Percentiles rank a stretch among this genome's conserved stretches.
Evolutionary conservation across 331 rosid genomes (phyloP).

Genomic region (Pyracantha coccinea): DNA sequence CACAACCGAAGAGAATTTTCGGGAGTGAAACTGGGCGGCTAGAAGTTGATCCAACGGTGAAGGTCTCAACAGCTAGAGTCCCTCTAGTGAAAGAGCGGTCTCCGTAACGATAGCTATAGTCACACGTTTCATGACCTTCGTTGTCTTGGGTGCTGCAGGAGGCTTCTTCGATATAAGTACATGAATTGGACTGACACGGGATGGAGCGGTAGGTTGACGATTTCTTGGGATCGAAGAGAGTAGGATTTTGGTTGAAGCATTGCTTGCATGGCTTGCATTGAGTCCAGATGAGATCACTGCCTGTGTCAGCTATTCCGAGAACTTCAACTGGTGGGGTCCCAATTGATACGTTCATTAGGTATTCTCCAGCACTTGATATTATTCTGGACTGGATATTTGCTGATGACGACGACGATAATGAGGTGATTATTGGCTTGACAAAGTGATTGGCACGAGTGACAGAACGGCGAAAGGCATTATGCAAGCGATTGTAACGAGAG

Average conservation of each 20-base stretch:
- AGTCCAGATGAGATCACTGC: slow-evolving; percentile 50
- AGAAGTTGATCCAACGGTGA: slow-evolving; percentile 17
- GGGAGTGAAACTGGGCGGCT: background rate
- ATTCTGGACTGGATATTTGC: slow-evolving; percentile 10
- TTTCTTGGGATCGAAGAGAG: slow-evolving; percentile 29
- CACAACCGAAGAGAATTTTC: slow-evolving; percentile 36
- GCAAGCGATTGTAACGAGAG: slow-evolving; percentile 20
- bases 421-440: background rate
- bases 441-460: slow-evolving; percentile 17
- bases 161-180: background rate
- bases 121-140: slow-evolving; percentile 10
- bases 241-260: slow-evolving; percentile 44
- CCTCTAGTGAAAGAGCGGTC: slow-evolving; percentile 41
- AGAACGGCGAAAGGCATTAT: slow-evolving; percentile 40
- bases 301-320: slow-evolving; percentile 38
- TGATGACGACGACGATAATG: background rate
- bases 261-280: slow-evolving; percentile 52
- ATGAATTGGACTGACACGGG: slow-evolving; percentile 21
- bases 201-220: slow-evolving; percentile 37
- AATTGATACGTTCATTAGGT: slow-evolving; percentile 31
- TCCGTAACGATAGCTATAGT: slow-evolving; percentile 30
- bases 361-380: slow-evolving; percentile 26
- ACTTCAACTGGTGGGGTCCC: slow-evolving; percentile 45
- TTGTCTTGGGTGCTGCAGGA: background rate
- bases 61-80: slow-evolving; percentile 31